Conservation (phyloP, 805 yeast species). For the Spathaspora gorwiae region DNA sequence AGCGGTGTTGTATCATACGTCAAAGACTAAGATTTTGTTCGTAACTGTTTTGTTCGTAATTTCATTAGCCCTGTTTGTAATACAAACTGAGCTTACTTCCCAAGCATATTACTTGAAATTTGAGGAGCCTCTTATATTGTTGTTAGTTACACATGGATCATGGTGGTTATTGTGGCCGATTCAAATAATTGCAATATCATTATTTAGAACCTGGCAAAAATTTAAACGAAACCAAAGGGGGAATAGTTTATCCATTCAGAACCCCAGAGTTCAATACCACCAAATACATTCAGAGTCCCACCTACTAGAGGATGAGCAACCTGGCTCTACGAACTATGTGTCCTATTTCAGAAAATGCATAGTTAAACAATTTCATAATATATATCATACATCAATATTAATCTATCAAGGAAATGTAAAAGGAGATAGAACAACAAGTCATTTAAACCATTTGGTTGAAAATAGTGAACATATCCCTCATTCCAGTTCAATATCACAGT, state of each 20-base stretch:
- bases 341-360: slow-evolving; percentile 32
- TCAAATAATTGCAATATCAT: slow-evolving; percentile 51
- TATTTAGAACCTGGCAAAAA: slow-evolving; percentile 6
- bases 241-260: neutral
- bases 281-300: slow-evolving; percentile 8
- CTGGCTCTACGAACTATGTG: slow-evolving; percentile 9
- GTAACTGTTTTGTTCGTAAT: slow-evolving; percentile 29
- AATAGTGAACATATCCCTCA: slow-evolving; percentile 33
- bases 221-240: slow-evolving; percentile 5
- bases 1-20: slow-evolving; percentile 15
- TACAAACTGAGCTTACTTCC: slow-evolving; percentile 77
- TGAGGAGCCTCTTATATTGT: slow-evolving; percentile 63
- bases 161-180: slow-evolving; percentile 74
- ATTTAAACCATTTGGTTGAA: slow-evolving; percentile 31
- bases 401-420: slow-evolving; percentile 39
- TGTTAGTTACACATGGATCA: slow-evolving; percentile 70
- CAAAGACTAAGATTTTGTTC: slow-evolving; percentile 34
- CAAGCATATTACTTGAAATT: slow-evolving; percentile 57
- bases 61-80: slow-evolving; percentile 55
- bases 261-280: slow-evolving; percentile 6
- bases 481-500: slow-evolving; percentile 26
- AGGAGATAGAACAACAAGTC: slow-evolving; percentile 26
- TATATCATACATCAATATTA: slow-evolving; percentile 39
- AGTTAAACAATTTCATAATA: slow-evolving; percentile 40
- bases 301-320: slow-evolving; percentile 12